Base-by-base conservation (phyloP, 2,329 filamentous ascomycete genomes). In the Cladosporium austrohemisphaericum region DNA sequence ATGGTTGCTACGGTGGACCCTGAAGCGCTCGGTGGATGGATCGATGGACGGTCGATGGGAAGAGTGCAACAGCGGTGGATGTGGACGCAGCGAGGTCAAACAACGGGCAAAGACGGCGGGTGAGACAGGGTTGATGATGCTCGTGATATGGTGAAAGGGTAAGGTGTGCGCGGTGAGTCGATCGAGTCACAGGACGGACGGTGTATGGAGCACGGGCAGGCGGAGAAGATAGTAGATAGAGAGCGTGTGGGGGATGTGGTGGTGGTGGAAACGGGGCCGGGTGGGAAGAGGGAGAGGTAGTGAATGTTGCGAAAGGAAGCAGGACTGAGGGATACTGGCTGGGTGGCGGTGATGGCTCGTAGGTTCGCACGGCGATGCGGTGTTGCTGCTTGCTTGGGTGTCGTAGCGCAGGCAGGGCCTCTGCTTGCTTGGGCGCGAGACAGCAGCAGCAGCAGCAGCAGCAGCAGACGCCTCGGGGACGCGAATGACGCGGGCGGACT, bases 81-180 rank as follows among this genome's bases (percentile, higher is more conserved):
- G 25, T 25, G 19, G 33, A 25, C 22, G 33, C 44, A 28, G 13
- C 25, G 44, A 38, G 14, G 44, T 47, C 25, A 29, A 31, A 25
- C 23, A 29, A 31, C 35, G 44, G 44, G 5, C 23, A 31, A 9
- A 7, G 16, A 32, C 33, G 26, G 33, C 32, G 19, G 32, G 33
- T 47, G 44, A 29, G 35, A 38, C 32, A 47, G 35, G 3, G 16
- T 13, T 29, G 44, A 14, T 19, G 33, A 37, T 47, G 44, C 44
- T 38, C 44, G 44, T 47, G 44, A 47, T 47, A 31, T 37, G 25
- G 37, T 9, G 44, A 19, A 47, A 22, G 33, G 33, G 44, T 38
- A 47, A 31, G 25, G 44, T 47, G 44, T 22, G 41, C 33, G 43
- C 33, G 43, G 32, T 37, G 43, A 26, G 32, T 29, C 43, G 43